These are phyloP conservation scores for Rutstroemia sp. DNA, from an alignment of 2,329 filamentous ascomycete species.

Conservation along the genomic window DNA sequence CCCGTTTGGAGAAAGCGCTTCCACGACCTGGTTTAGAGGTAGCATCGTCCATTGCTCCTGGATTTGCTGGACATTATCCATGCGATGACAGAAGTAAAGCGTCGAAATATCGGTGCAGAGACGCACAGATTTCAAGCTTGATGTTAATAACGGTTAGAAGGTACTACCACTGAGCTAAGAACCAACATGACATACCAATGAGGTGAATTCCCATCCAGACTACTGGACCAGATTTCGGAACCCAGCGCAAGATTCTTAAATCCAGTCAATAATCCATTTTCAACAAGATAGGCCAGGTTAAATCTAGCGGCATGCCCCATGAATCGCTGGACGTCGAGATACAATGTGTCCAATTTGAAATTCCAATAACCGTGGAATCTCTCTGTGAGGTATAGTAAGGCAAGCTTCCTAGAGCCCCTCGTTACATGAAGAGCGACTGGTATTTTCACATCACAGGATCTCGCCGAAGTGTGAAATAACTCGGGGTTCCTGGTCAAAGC, in stretches of 20 bases:
- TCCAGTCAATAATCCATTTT: background rate
- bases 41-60: background rate
- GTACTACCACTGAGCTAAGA: background rate
- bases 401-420: background rate
- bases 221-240: background rate
- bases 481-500: background rate
- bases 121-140: background rate
- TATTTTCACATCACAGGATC: background rate
- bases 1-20: background rate
- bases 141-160: background rate
- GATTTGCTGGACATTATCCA: background rate
- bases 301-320: background rate
- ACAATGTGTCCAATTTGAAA: background rate
- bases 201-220: background rate
- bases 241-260: background rate
- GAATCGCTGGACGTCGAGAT: background rate
- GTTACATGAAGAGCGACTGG: background rate
- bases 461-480: background rate
- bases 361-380: slow-evolving; percentile 4
- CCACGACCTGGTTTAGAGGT: background rate
- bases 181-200: background rate
- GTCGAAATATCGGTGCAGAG: background rate
- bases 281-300: background rate
- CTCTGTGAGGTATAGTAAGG: background rate
- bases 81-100: no score